Evolutionary conservation across 768 basidiomycete genomes (phyloP), one percentile per base, ranked within the genome.

Genomic region (Lactarius quietus): DNA sequence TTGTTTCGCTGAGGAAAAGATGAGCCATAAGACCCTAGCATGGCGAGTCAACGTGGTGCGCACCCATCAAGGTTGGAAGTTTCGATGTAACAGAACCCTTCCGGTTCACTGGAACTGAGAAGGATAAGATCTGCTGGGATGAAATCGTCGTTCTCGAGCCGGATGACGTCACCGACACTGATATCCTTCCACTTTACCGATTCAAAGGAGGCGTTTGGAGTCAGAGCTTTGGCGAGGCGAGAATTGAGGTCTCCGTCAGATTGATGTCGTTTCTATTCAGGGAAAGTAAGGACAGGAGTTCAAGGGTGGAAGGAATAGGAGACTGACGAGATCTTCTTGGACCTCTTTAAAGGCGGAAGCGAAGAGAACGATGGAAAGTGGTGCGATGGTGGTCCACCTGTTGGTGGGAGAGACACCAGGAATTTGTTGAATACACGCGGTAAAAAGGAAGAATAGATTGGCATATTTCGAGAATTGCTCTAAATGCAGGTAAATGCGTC

Each of bases 391-490:
- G 2, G 97, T 99, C 75, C 92, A 99, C 64, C 78, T 81, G 72
- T 97, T 95, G 3, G 96, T 98, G 18, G 97, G 97, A 1, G 97
- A 99, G 8, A 99, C 95, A 70, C 87, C 92, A 18, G 97, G 97
- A 69, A 99, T 95, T 79, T 99, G 97, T 73, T 98, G 96, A 57
- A 98, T 98, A 77, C 84, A 88, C 23, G 93, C 93, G 35, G 96
- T 98, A 80, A 99, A 98, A 64, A 99, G 81, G 83, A 99, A 99
- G 82, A 99, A 99, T 66, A 98, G 59, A 74, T 99, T 98, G 70
- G 97, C 96, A 74, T 98, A 98, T 85, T 97, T 93, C 52, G 93
- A 95, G 81, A 98, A 97, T 85, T 98, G 95, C 75, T 96, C 95
- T 96, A 77, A 7, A 57, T 33, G 31, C 18, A 62, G 39, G 18